Percentiles rank a stretch among this genome's conserved stretches.
phyloP scores from a whole-genome alignment of 192 early-diverging fungal genomes.

The Allomyces macrogynus region DNA sequence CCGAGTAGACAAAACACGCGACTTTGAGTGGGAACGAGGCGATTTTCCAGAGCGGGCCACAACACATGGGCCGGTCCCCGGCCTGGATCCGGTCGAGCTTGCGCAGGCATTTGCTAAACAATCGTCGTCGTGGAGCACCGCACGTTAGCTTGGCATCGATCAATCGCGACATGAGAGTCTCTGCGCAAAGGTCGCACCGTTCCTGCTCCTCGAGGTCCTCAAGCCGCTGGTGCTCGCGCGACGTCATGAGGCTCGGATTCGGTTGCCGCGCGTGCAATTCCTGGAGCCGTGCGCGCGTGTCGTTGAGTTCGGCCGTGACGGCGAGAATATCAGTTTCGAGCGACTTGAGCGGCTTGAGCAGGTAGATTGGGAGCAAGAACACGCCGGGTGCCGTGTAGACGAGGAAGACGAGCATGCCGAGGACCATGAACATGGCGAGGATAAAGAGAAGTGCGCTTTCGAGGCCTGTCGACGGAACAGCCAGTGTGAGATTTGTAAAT shows the following conservation, averaged over 20 bases:
- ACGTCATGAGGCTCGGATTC: background rate
- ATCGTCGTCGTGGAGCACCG: no score
- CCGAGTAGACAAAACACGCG: no score
- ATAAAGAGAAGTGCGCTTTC: constrained; percentile 27
- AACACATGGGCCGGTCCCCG: no score
- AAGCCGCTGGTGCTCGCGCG: background rate
- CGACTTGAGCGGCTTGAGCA: background rate
- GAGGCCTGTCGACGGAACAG: constrained; percentile 3
- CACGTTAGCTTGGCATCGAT: no score
- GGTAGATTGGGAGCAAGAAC: background rate
- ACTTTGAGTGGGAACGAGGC: no score
- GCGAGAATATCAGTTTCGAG: background rate
- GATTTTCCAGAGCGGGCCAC: no score
- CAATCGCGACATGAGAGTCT: no score
- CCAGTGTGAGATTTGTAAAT: background rate
- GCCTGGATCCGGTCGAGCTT: no score
- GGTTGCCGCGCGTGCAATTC: background rate
- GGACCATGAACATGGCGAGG: constrained; percentile 17
- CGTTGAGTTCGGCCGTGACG: background rate
- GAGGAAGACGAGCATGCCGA: constrained; percentile 31
- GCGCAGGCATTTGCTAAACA: no score
- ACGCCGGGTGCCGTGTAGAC: constrained; percentile 18
- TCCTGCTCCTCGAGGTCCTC: background rate
- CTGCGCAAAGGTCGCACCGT: background rate
- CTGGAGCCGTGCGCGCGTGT: background rate